These are phyloP conservation scores for Pulveroboletus sp. DNA, from an alignment of 768 basidiomycete genomes.

Conservation along the genomic window DNA sequence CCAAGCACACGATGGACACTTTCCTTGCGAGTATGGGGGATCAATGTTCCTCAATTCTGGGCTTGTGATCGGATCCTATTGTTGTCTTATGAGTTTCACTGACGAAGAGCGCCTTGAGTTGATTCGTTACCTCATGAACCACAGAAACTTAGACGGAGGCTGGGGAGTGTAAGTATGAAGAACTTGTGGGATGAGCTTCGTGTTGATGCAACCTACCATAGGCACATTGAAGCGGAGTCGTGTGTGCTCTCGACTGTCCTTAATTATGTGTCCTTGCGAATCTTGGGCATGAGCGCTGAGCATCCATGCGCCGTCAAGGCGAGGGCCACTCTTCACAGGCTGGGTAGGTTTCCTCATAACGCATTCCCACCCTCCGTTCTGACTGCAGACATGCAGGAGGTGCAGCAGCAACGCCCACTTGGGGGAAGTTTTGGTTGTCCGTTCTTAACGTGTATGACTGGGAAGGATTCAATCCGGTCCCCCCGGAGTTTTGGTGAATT, in stretches of 20 bases:
- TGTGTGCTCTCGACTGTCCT: conserved; percentile 93
- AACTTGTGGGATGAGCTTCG: neutral
- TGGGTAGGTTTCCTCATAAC: conserved; percentile 48
- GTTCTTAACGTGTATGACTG: conserved; percentile 93
- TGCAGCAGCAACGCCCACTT: conserved; percentile 71
- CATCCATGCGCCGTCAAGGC: conserved; percentile 84
- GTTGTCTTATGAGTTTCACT: conserved; percentile 76
- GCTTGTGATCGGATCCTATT: conserved; percentile 93
- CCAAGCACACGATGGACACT: conserved; percentile 89
- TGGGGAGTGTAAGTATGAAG: conserved; percentile 88
- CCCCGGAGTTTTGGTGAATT: conserved; percentile 83
- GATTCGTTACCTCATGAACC: conserved; percentile 88
- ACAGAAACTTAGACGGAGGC: conserved; percentile 76
- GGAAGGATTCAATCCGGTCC: conserved; percentile 89
- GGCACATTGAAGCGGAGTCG: conserved; percentile 90
- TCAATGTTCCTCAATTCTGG: conserved; percentile 88
- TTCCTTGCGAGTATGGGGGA: conserved; percentile 92
- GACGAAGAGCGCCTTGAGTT: conserved; percentile 82
- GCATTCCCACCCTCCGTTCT: neutral
- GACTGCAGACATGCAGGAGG: conserved; percentile 51
- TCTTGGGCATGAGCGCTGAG: conserved; percentile 81
- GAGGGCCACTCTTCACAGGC: conserved; percentile 73
- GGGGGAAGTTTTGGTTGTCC: conserved; percentile 98
- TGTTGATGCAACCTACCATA: conserved; percentile 36
- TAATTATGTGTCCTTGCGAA: conserved; percentile 82